Base-by-base conservation (phyloP, 441 rosid species). In the Isatis lusitanica region DNA sequence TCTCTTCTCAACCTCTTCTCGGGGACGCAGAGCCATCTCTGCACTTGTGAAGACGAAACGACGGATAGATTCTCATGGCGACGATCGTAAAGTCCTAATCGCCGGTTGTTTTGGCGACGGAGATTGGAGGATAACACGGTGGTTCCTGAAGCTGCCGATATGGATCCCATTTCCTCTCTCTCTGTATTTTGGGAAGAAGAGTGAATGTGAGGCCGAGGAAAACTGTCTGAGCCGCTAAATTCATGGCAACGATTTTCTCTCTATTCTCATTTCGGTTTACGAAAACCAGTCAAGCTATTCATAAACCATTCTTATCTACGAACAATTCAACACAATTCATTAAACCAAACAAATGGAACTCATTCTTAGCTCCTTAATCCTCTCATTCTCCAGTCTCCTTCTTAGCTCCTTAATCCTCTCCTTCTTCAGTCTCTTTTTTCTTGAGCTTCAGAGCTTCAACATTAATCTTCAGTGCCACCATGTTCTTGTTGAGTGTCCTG, bases 101-200 rank as follows among this genome's bases (percentile, higher is more conserved):
- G 55, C 28, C 18, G 68, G 21, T 12, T 65, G 17, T n/a, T 75
- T 39, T 55, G 42, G 42, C 74, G 72, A 43, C 71, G 74, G 46
- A 76, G 64, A 39, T 10, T 68, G 17, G 75, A 68, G 47, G 66
- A 71, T 47, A 85, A 70, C 43, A 74, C 47, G 52, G 82, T 58
- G 31, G 85, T 70, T 71, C 76, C 82, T 13, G 81, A 56, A 17
- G 86, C 58, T 55, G 71, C 64, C 10, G 84, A 46, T 31, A 80
- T 36, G 6, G 87, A 71, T 78, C 76, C 83, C 87, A 86, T 86
- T 47, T 33, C 57, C 26, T 63, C 44, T 61, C 30, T 56, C 46
- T 58, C 3, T 39, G 11, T 26, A 26, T 26, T 62, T 38, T 38
- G 9, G 66, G 15, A 6, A 15, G 66, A 59, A 12, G 15, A 57